These are phyloP conservation scores for Bacidia gigantensis DNA, from an alignment of 495 filamentous ascomycete species.

Conservation along the genomic window DNA sequence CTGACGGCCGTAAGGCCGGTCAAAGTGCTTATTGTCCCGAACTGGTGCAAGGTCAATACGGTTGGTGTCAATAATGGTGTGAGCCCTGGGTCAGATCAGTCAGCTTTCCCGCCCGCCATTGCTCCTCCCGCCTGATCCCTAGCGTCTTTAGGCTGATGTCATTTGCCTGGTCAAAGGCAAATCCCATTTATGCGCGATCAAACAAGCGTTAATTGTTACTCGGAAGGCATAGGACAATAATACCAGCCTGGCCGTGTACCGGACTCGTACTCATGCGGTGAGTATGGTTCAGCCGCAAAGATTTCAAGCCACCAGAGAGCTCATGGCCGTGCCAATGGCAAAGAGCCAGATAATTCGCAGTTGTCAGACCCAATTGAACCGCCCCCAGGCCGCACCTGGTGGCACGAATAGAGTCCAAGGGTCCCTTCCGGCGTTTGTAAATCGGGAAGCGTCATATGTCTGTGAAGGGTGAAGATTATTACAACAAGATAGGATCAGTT, in stretches of 20 bases:
- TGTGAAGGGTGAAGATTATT: not conserved
- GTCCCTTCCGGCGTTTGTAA: not conserved
- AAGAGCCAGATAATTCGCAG: no score
- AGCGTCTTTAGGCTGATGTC: not conserved
- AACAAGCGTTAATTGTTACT: not conserved
- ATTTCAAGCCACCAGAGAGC: not conserved
- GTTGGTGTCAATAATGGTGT: not conserved
- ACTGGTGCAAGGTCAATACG: no score
- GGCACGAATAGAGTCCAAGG: not conserved
- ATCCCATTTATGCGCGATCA: not conserved
- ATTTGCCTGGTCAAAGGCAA: no score
- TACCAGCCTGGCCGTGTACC: not conserved
- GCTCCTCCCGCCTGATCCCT: not conserved
- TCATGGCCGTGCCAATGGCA: not conserved
- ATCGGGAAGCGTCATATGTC: not conserved
- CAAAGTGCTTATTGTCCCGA: not conserved
- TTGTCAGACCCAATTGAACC: no score
- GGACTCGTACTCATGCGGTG: not conserved
- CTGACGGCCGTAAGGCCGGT: not conserved
- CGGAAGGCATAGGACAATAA: not conserved
- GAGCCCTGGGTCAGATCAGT: not conserved
- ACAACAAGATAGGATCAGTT: not conserved
- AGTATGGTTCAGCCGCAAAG: not conserved
- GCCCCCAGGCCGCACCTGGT: no score
- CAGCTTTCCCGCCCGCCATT: not conserved